Evolutionary conservation across 331 rosid species (phyloP).

Genomic region (Acacia pycnantha): DNA sequence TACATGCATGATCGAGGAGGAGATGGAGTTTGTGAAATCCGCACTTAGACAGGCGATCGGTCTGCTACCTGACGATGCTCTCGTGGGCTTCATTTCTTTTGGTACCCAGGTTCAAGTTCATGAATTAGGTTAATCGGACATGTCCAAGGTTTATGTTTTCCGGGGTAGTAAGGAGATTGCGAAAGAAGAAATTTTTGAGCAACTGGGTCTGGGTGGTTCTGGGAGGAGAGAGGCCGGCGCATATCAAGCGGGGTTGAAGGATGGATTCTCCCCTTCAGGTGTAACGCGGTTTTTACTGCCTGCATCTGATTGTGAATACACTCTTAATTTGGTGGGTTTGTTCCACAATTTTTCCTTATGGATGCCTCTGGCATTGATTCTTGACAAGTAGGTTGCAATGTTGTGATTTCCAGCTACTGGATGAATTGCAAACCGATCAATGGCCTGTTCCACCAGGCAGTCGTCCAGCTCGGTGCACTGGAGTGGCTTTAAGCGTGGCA

Average conservation of each 20-base stretch:
- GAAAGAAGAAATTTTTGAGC: constrained; percentile 70
- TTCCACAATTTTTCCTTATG: no score
- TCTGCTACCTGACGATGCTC: constrained; percentile 73
- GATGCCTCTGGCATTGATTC: neutral
- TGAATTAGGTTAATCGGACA: constrained; percentile 70
- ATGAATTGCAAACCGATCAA: constrained; percentile 90
- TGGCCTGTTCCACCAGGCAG: no score
- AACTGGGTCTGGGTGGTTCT: constrained; percentile 47
- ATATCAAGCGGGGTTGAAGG: constrained; percentile 47
- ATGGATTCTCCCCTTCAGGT: constrained; percentile 42
- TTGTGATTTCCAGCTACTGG: constrained; percentile 59
- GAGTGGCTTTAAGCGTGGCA: no score
- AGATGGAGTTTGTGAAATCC: constrained; percentile 59
- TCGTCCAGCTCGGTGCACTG: no score
- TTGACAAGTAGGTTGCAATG: constrained; percentile 4
- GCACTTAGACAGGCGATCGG: no score
- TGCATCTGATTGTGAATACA: constrained; percentile 89
- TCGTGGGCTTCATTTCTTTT: constrained; percentile 63
- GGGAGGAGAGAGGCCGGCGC: constrained; percentile 50
- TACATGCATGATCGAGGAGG: constrained; percentile 79
- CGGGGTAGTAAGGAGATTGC: constrained; percentile 64
- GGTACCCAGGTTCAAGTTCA: constrained; percentile 86
- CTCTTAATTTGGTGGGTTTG: constrained; percentile 64
- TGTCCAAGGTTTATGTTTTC: constrained; percentile 77
- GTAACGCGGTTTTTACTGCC: constrained; percentile 75